Base-by-base conservation (phyloP, 2,329 filamentous ascomycete species). In the Sclerotinia nivalis region DNA sequence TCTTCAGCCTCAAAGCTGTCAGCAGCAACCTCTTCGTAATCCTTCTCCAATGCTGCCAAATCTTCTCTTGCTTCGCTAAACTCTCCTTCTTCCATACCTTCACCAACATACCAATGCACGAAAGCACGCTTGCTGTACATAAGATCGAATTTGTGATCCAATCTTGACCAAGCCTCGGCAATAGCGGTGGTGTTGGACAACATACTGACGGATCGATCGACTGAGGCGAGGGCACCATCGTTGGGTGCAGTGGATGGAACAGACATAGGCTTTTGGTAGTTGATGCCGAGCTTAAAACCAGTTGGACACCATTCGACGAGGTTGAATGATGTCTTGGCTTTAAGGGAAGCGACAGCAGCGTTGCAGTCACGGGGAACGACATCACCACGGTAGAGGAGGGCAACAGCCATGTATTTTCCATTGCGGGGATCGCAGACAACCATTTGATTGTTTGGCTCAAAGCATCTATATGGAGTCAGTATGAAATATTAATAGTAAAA, bases 111-210 rank as follows among this genome's bases (percentile, higher is more conserved):
- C 88, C 88, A 90, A 78, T 90, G 88, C n/a, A 90, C 88, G 77
- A 90, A 90, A 20, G 88, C 88, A 73, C 88, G 86, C 82, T 90
- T 90, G 72, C 84, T 85, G 80, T 90, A 90, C 88, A 90, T 90
- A 72, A 90, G 85, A 77, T 90, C 88, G 79, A 90, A 90, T 78
- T 90, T 90, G 81, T 88, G 86, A 77, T 88, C 86, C 50, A 90
- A 83, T 73, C 87, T 83, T 61, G 83, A 83, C 88, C 88, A 90
- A 12, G 88, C 88, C 78, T 90, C 88, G 61, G 87, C 83, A 72
- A 90, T 90, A 59, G 88, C 86, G 34, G 88, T 90, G 67, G 88
- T 90, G 81, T 90, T 90, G 78, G 85, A 87, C 58, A 90, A 81
- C 88, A 90, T 90, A 79, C 84, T 84, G 73, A 87, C 85, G 68